phyloP scores from a whole-genome alignment of 805 yeast species.

The Clavispora carvajalis region DNA sequence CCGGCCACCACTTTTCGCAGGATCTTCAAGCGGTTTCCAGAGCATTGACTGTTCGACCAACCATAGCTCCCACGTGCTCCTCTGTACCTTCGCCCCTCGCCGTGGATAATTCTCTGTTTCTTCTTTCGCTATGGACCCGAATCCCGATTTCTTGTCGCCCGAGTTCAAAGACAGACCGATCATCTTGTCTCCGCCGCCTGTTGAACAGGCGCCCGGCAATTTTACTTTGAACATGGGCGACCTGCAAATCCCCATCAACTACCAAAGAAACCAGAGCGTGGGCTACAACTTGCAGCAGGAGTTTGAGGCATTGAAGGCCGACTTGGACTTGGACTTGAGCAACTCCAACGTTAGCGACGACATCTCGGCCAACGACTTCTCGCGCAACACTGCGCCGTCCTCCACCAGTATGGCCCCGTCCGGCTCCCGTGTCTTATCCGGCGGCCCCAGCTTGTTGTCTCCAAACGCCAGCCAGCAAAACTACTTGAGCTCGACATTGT shows the following conservation, averaged over 20 bases:
- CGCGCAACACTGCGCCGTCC: background rate
- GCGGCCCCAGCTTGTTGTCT: slow-evolving; percentile 14
- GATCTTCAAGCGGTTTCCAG: background rate
- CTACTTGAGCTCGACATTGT: slow-evolving; percentile 3
- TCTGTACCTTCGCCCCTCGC: background rate
- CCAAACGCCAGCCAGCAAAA: slow-evolving; percentile 12
- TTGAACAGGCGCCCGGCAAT: slow-evolving; percentile 17
- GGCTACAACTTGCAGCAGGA: slow-evolving; percentile 44
- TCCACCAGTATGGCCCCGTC: background rate
- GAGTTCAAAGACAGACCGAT: slow-evolving; percentile 31
- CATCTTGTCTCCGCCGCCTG: slow-evolving; percentile 38
- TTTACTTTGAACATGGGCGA: slow-evolving; percentile 3
- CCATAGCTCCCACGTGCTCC: background rate
- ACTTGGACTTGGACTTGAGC: slow-evolving; percentile 40
- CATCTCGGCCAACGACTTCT: background rate
- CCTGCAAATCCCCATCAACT: slow-evolving; percentile 3
- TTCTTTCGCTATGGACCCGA: slow-evolving; percentile 2
- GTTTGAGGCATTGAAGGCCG: slow-evolving; percentile 42
- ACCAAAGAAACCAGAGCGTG: slow-evolving; percentile 36
- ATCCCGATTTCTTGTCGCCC: slow-evolving; percentile 4
- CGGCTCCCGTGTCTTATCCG: slow-evolving; percentile 5
- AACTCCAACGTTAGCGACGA: slow-evolving; percentile 9
- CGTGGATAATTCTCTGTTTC: slow-evolving; percentile 1
- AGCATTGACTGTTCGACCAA: slow-evolving; percentile 1
- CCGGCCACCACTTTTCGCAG: background rate